These are phyloP conservation scores for Penicillium malachiteum DNA, from an alignment of 495 filamentous ascomycete genomes.

Conservation along the genomic window DNA sequence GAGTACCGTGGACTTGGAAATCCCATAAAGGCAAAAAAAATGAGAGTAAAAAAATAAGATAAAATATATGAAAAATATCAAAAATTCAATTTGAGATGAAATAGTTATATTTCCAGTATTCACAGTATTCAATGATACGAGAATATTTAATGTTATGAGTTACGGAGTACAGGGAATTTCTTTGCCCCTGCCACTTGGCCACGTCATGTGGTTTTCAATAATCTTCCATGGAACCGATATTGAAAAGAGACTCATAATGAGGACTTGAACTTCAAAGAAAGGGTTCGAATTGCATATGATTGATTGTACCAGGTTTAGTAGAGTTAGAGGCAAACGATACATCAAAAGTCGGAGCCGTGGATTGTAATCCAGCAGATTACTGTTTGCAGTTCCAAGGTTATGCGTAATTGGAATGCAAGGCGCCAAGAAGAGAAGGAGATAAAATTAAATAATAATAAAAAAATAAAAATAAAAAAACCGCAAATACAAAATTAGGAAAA, in stretches of 20 bases:
- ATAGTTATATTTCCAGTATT: background rate
- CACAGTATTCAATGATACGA: background rate
- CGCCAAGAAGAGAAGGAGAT: too few relatives aligned
- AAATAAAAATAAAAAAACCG: background rate
- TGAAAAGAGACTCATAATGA: background rate
- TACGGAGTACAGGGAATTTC: too few relatives aligned
- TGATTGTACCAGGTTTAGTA: background rate
- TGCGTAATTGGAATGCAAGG: background rate
- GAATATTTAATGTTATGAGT: background rate
- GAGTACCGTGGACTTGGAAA: slow-evolving; percentile 16
- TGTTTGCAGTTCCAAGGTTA: background rate
- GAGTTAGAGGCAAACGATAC: background rate
- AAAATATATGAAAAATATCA: background rate
- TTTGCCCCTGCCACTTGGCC: slow-evolving; percentile 6
- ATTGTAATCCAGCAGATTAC: background rate
- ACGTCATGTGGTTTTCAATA: slow-evolving; percentile 24
- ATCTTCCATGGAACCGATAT: slow-evolving; percentile 2
- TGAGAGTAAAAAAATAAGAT: background rate
- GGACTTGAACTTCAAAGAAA: too few relatives aligned
- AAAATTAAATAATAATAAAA: background rate
- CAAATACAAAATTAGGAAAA: too few relatives aligned
- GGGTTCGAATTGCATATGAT: too few relatives aligned
- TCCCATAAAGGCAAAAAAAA: slow-evolving; percentile 6
- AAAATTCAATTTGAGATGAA: background rate
- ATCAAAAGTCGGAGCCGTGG: background rate